Conservation (phyloP, 1,284 basidiomycete genomes). For the Pseudozyma flocculosa region DNA sequence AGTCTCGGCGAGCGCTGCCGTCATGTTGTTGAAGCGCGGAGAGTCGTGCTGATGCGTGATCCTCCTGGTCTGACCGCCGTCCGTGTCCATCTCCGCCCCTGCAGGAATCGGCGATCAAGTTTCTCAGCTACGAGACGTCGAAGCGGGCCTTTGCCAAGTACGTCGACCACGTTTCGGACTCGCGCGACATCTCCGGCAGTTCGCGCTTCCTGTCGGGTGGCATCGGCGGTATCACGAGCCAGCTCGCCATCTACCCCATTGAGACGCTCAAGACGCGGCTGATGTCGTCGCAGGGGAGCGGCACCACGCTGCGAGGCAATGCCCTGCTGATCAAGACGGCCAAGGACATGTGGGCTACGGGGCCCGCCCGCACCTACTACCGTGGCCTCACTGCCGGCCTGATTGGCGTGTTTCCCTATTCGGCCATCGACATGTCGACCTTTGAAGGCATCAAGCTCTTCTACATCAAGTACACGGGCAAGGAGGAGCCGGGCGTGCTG, state of each 20-base stretch:
- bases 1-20: slow-evolving; percentile 28
- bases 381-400: slow-evolving; percentile 73
- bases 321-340: slow-evolving; percentile 66
- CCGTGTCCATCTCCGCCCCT: no score
- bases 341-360: slow-evolving; percentile 72
- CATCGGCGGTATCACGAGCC: slow-evolving; percentile 88
- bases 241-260: slow-evolving; percentile 65
- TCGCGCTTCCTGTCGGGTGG: slow-evolving; percentile 94
- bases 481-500: slow-evolving; percentile 59
- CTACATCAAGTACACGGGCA: slow-evolving; percentile 58
- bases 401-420: slow-evolving; percentile 61
- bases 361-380: slow-evolving; percentile 82
- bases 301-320: slow-evolving; percentile 65
- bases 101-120: slow-evolving; percentile 94
- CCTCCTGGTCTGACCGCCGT: no score
- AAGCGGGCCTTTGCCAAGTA: slow-evolving; percentile 92
- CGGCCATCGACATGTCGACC: slow-evolving; percentile 60
- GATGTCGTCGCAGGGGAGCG: slow-evolving; percentile 71
- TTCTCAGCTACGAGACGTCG: slow-evolving; percentile 91
- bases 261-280: slow-evolving; percentile 57
- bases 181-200: slow-evolving; percentile 82
- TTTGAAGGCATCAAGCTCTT: slow-evolving; percentile 61
- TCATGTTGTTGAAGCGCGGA: no score
- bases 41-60: no score
- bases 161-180: slow-evolving; percentile 85